Base-by-base conservation (phyloP, 441 rosid species). In the Populus tomentosa region DNA sequence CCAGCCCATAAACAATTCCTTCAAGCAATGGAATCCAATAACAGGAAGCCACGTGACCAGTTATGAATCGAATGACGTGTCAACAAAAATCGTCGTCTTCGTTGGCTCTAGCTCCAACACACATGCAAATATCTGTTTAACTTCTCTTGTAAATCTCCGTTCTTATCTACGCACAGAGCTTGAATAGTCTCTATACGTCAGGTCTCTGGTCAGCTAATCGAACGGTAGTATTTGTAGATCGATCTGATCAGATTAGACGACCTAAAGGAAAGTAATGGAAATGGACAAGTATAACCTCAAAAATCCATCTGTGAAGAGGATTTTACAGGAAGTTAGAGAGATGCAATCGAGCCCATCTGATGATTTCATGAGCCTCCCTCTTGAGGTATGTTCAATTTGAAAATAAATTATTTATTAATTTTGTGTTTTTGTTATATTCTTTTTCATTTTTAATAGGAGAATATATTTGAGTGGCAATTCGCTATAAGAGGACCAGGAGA, bases 271-370 rank as follows among this genome's bases (percentile, higher is more conserved):
- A 72, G 74, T 69, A n/a, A 93, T 93, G 97, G 93, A 95, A 82
- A 97, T 86, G 81, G 97, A 92, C 74, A 91, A 82, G 88, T 96
- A 92, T 79, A 96, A 94, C 75, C 83, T 86, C 77, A 96, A 94
- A 87, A 96, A 96, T 78, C 98, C 98, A 59, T 94, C 97, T 40
- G 98, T 96, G 81, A 94, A 94, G 97, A 87, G 99, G 91, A 96
- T 96, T 73, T 81, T 96, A 81, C 98, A 92, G 90, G 99, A 96
- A 90, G 95, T 96, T 65, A 94, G 94, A 82, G 99, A 96, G 92
- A 94, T 92, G 98, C 98, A 94, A 80, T 92, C 98, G 28, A 91
- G 91, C 84, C 99, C 98, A 0, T 94, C 98, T n/a, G 98, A 93
- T 77, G 99, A 95, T 89, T 93, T 95, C 85, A 92, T 86, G 94